Evolutionary conservation across 371 early-diverging fungal genomes (phyloP), one percentile per base, ranked within the genome.

Genomic region (Mortierella sp.): DNA sequence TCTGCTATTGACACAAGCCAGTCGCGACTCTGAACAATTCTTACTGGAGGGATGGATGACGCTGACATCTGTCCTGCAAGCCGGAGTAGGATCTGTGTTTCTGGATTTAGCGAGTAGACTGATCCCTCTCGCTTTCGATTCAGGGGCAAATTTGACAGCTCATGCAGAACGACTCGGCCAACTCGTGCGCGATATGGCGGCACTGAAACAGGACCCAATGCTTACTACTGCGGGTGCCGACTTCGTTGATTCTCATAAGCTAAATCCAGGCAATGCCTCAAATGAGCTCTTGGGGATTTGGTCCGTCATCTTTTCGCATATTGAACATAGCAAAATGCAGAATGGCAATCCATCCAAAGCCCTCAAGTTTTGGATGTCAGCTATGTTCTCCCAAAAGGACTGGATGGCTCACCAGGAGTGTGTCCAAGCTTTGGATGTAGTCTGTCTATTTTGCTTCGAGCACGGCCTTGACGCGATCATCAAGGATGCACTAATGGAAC

Each of bases 11-110:
- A 88, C 90, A 14, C 66, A 81, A 10, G 84, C 89, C 0, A 87
- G 88, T 35, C 86, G 91, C 0, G 85, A 89, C 55, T 85, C 86
- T 32, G 75, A 87, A 8, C 84, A 86, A n/a, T 90, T 90, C 35
- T 79, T 86, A 30, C 74, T 83, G 35, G 83, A 86, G 65, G 91
- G 91, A 14, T 90, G 91, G 91, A 70, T 79, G 26, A 88, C 87
- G 32, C 51, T 89, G 43, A 69, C 80, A 2, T 58, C 76, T 8
- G 73, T 90, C 3, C 68, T 90, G 1, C 85, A 84, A 12, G 74
- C 87, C 0, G 87, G 87, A 11, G 73, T 70, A n/a, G 79, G 85
- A 3, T 77, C 80, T 18, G 86, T 87, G 16, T 49, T 80, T 18
- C 45, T 80, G 66, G 59, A 75, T 1, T 37, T 80, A 26, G 54